Conservation (phyloP, 768 basidiomycete species). For the Mycena sanguinolenta region DNA sequence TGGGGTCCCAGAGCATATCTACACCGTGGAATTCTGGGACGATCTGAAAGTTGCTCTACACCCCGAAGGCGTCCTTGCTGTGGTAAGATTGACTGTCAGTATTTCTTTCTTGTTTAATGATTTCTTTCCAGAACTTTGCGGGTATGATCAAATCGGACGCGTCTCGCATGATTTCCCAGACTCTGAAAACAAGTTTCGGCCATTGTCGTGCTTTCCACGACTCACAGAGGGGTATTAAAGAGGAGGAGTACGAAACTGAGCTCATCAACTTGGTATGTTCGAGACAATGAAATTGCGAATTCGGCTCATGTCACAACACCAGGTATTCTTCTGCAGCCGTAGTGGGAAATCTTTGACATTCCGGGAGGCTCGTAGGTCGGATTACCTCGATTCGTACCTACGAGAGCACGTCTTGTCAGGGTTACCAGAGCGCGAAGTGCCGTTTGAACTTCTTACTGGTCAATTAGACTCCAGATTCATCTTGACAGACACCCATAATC, state of each 20-base stretch:
- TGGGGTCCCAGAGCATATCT: conserved; percentile 88
- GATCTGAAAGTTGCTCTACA: conserved; percentile 74
- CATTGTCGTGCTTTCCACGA: conserved; percentile 91
- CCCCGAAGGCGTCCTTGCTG: conserved; percentile 81
- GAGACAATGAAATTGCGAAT: not conserved
- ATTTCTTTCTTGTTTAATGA: not conserved
- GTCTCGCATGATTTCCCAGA: conserved; percentile 75
- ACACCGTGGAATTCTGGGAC: conserved; percentile 87
- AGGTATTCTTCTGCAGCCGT: conserved; percentile 89
- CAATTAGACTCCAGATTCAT: conserved; percentile 62
- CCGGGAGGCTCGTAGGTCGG: conserved; percentile 64
- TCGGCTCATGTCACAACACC: not conserved
- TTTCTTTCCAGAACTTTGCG: conserved; percentile 79
- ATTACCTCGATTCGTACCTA: conserved; percentile 78
- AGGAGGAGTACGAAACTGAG: conserved; percentile 62
- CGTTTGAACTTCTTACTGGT: conserved; percentile 57
- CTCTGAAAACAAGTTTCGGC: conserved; percentile 77
- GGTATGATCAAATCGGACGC: conserved; percentile 76
- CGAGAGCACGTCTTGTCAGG: conserved; percentile 70
- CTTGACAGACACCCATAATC: conserved; percentile 73
- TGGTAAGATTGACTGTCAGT: conserved; percentile 68
- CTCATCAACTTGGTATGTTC: conserved; percentile 82
- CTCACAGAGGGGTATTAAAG: conserved; percentile 56
- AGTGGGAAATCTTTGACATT: conserved; percentile 68
- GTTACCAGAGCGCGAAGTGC: conserved; percentile 67